These are phyloP conservation scores for Knufia fluminis DNA, from an alignment of 2,329 filamentous ascomycete species.

Conservation along the genomic window DNA sequence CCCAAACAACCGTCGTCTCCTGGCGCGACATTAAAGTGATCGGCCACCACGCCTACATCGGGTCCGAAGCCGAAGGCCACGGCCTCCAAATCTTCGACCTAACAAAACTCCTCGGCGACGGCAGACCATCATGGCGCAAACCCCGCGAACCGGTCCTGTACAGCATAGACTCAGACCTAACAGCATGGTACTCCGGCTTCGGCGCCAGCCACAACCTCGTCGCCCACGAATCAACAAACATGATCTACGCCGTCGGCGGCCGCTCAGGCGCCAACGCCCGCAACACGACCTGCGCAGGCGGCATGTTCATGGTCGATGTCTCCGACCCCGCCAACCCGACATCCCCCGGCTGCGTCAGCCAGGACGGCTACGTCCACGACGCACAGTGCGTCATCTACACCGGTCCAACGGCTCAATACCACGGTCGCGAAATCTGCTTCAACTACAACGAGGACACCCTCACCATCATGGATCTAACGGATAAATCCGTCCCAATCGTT, in stretches of 20 bases:
- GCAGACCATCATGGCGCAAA: too few species aligned
- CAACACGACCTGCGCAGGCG: conserved; percentile 28
- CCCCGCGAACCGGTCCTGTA: too few species aligned
- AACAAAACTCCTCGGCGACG: conserved; percentile 29
- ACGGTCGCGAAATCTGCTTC: conserved; percentile 46
- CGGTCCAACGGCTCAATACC: conserved; percentile 42
- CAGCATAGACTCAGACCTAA: too few species aligned
- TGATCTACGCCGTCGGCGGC: too few species aligned
- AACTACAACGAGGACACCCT: conserved; percentile 40
- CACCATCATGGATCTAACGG: conserved; percentile 17
- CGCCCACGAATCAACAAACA: too few species aligned
- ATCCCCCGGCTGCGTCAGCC: conserved; percentile 44
- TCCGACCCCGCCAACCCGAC: conserved; percentile 44
- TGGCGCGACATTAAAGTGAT: conserved; percentile 33
- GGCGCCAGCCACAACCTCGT: too few species aligned
- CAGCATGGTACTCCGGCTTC: too few species aligned
- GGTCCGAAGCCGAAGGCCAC: conserved; percentile 40
- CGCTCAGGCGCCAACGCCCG: too few species aligned
- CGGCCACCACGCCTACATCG: conserved; percentile 33
- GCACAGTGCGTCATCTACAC: conserved; percentile 51
- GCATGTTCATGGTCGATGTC: conserved; percentile 52
- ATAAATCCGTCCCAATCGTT: conserved; percentile 24
- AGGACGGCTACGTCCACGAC: conserved; percentile 53
- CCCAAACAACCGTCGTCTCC: conserved; percentile 28
- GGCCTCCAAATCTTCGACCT: conserved; percentile 56